These are phyloP conservation scores for Suhomyces xylopsoci DNA, from an alignment of 805 yeast species.

Conservation along the genomic window DNA sequence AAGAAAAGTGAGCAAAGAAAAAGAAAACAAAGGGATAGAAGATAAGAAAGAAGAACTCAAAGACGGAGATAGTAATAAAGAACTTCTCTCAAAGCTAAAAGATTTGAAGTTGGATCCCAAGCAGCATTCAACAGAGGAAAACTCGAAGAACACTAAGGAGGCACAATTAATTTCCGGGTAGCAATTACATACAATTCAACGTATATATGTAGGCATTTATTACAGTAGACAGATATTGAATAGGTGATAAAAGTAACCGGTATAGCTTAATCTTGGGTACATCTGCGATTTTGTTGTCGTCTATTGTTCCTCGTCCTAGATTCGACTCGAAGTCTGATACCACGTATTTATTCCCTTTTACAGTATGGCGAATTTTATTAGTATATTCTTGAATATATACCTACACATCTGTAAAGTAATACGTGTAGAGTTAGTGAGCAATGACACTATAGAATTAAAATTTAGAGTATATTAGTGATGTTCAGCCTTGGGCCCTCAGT, in stretches of 20 bases:
- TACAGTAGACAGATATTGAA: neutral
- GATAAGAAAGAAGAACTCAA: neutral
- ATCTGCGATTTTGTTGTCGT: too few relatives aligned
- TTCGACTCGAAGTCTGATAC: too few relatives aligned
- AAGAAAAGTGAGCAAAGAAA: conserved; percentile 1
- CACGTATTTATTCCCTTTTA: too few relatives aligned
- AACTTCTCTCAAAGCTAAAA: neutral
- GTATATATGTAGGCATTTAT: neutral
- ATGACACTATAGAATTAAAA: conserved; percentile 4
- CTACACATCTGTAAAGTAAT: neutral
- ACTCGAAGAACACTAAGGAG: neutral
- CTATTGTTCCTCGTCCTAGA: too few relatives aligned
- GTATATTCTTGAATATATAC: neutral
- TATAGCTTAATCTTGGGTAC: neutral
- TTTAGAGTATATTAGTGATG: conserved; percentile 1
- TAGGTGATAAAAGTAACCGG: too few relatives aligned
- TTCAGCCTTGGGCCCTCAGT: neutral
- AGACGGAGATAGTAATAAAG: neutral
- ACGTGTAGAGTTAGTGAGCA: neutral
- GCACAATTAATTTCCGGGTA: neutral
- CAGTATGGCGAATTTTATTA: neutral
- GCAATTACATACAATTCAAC: neutral
- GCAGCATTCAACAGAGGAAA: neutral
- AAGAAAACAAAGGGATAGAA: neutral
- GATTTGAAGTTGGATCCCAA: neutral